Evolutionary conservation across 257 asterid species (phyloP).

Genomic region (Jacaranda mimosifolia): DNA sequence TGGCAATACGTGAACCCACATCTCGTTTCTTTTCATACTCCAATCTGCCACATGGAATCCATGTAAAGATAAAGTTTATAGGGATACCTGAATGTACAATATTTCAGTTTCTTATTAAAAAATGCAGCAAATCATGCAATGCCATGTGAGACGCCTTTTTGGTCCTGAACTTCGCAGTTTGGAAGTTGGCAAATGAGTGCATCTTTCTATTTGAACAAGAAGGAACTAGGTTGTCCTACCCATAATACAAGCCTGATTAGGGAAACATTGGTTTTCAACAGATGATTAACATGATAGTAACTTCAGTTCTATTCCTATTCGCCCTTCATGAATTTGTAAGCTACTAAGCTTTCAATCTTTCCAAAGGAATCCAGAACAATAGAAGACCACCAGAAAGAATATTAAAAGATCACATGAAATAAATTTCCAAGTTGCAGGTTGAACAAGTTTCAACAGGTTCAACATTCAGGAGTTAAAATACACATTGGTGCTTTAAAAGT

Average conservation of each 20-base stretch:
- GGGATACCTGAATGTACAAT: conserved; percentile 17
- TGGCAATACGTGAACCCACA: conserved; percentile 81
- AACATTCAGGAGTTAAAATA: conserved; percentile 19
- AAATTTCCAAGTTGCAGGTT: neutral
- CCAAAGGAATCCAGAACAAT: conserved; percentile 4
- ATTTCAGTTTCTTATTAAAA: conserved; percentile 20
- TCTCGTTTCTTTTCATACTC: conserved; percentile 95
- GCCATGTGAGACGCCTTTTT: conserved; percentile 11
- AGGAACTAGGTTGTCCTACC: neutral
- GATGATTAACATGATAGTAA: neutral
- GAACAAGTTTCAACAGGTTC: neutral
- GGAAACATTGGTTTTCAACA: neutral
- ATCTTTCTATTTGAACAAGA: neutral
- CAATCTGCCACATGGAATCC: conserved; percentile 65
- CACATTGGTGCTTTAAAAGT: neutral
- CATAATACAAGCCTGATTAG: conserved; percentile 16
- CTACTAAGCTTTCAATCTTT: neutral
- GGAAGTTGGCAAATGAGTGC: neutral
- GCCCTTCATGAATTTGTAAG: neutral
- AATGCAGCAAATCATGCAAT: conserved; percentile 26
- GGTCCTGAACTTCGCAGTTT: conserved; percentile 10
- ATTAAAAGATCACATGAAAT: neutral
- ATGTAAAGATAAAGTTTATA: conserved; percentile 28
- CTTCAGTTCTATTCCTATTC: neutral
- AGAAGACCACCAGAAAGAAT: conserved; percentile 13